Evolutionary conservation across 2,329 filamentous ascomycete genomes (phyloP).

Genomic region (Verticillium isaacii): DNA sequence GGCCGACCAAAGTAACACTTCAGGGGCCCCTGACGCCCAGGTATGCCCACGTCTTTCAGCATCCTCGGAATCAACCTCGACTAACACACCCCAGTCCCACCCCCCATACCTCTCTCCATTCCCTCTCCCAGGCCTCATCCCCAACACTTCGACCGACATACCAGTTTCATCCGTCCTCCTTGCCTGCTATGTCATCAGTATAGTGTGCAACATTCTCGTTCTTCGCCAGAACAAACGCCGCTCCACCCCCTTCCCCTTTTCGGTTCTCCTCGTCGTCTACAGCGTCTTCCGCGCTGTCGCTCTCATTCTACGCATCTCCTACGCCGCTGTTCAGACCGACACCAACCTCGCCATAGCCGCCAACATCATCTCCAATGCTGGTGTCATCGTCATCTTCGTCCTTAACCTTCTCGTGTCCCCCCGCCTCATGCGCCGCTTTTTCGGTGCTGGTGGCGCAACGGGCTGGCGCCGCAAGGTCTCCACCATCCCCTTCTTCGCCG

Average conservation of each 20-base stretch:
- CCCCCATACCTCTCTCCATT: slow-evolving; percentile 32
- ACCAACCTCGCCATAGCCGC: slow-evolving; percentile 50
- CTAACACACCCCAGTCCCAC: not conserved
- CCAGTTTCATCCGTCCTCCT: slow-evolving; percentile 62
- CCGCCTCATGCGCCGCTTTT: slow-evolving; percentile 65
- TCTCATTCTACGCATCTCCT: slow-evolving; percentile 47
- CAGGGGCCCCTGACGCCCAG: not conserved
- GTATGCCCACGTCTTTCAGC: not conserved
- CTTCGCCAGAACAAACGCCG: slow-evolving; percentile 43
- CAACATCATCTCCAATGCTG: slow-evolving; percentile 66
- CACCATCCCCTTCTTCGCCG: slow-evolving; percentile 57
- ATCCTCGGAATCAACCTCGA: not conserved
- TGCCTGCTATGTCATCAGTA: slow-evolving; percentile 48
- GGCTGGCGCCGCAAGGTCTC: slow-evolving; percentile 62
- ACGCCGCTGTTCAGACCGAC: slow-evolving; percentile 38
- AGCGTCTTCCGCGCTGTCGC: slow-evolving; percentile 50
- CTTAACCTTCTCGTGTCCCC: slow-evolving; percentile 75
- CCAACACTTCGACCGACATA: slow-evolving; percentile 54
- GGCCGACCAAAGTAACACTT: not conserved
- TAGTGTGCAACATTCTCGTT: slow-evolving; percentile 53
- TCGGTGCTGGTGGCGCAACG: slow-evolving; percentile 31
- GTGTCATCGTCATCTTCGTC: slow-evolving; percentile 70
- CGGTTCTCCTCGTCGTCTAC: slow-evolving; percentile 53
- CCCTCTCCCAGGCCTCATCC: slow-evolving; percentile 53
- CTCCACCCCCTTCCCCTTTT: slow-evolving; percentile 56